Conservation (phyloP, 805 yeast genomes). For the Zygosaccharomyces lentus region DNA sequence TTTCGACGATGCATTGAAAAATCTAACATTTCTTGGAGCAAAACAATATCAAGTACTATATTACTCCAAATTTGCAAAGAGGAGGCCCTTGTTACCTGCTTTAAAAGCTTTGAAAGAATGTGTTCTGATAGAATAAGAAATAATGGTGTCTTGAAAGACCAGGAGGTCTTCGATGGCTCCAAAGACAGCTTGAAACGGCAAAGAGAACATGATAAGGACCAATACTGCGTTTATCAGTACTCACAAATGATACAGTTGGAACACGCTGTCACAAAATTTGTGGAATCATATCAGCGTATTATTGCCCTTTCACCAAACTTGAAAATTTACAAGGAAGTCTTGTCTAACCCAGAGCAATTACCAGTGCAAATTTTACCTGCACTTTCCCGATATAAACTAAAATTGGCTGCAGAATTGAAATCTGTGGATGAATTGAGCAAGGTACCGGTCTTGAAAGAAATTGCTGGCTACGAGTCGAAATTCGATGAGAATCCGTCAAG, state of each 20-base stretch:
- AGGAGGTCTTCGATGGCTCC: constrained; percentile 17
- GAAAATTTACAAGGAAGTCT: constrained; percentile 37
- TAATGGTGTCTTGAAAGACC: constrained; percentile 10
- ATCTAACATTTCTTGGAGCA: neutral
- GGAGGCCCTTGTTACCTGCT: neutral
- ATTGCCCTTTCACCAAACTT: constrained; percentile 54
- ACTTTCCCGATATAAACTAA: constrained; percentile 50
- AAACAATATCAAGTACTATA: neutral
- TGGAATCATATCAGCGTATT: constrained; percentile 48
- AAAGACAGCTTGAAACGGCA: constrained; percentile 6
- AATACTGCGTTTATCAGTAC: constrained; percentile 17
- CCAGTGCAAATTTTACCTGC: constrained; percentile 46
- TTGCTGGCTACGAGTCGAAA: constrained; percentile 40
- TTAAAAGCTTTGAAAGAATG: neutral
- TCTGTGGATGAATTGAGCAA: constrained; percentile 46
- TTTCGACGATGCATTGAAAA: neutral
- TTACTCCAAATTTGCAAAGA: neutral
- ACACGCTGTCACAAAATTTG: constrained; percentile 49
- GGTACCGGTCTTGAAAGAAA: constrained; percentile 52
- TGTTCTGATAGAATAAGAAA: constrained; percentile 11
- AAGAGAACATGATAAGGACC: constrained; percentile 16
- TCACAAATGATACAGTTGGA: constrained; percentile 40
- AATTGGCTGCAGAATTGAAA: constrained; percentile 57
- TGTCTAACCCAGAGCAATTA: constrained; percentile 32
- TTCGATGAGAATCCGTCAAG: constrained; percentile 13